phyloP scores from a whole-genome alignment of 805 yeast genomes.

The Wickerhamiella siamensis region DNA sequence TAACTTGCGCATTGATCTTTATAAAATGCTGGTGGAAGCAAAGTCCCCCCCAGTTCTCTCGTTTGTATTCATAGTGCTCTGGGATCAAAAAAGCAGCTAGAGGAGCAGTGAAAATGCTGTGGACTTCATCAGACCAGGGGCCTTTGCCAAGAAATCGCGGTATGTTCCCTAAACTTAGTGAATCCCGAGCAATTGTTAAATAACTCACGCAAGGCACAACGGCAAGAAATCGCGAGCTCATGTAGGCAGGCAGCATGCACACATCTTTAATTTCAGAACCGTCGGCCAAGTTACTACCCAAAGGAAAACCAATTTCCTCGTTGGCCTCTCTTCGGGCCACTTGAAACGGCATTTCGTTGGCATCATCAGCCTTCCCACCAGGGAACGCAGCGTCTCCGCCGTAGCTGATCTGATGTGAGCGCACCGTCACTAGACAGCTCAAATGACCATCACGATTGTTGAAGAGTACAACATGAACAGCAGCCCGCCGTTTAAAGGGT shows the following conservation, averaged over 20 bases:
- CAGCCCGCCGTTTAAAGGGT: constrained; percentile 58
- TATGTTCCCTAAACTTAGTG: constrained; percentile 7
- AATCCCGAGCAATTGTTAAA: constrained; percentile 5
- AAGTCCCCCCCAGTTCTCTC: constrained; percentile 25
- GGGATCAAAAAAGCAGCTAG: constrained; percentile 17
- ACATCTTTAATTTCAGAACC: constrained; percentile 47
- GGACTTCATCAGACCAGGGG: constrained; percentile 21
- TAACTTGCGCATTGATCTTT: constrained; percentile 16
- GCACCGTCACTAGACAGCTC: constrained; percentile 61
- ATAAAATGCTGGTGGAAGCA: constrained; percentile 24
- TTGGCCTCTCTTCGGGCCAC: constrained; percentile 71
- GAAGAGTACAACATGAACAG: constrained; percentile 64
- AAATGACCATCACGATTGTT: constrained; percentile 51
- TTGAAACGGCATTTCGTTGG: constrained; percentile 49
- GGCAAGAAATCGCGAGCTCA: constrained; percentile 68
- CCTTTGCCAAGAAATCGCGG: constrained; percentile 13
- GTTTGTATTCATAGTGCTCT: constrained; percentile 14
- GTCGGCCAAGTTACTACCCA: constrained; percentile 22
- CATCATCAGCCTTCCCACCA: constrained; percentile 76
- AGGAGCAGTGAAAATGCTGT: constrained; percentile 20
- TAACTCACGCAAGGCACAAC: constrained; percentile 55
- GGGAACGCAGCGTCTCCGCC: constrained; percentile 89
- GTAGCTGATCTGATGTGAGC: constrained; percentile 59
- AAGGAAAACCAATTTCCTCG: constrained; percentile 67
- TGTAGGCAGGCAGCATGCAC: constrained; percentile 56